These are phyloP conservation scores for Coemansia sp. DNA, from an alignment of 192 early-diverging fungal species.

Conservation along the genomic window DNA sequence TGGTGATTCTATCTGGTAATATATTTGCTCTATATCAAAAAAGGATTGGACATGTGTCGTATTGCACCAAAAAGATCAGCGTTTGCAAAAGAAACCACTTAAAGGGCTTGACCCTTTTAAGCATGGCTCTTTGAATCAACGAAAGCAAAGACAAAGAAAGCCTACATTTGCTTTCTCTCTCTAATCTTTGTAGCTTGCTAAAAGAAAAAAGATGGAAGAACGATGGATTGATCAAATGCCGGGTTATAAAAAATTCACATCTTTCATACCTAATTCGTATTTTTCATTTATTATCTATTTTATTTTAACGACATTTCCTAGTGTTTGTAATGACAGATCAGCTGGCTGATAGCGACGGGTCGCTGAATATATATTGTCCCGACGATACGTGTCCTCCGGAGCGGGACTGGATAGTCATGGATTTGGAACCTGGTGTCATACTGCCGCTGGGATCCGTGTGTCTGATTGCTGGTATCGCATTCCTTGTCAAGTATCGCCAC, in stretches of 20 bases:
- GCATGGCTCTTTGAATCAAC: background rate
- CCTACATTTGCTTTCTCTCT: background rate
- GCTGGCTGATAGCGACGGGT: background rate
- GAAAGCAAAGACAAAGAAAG: background rate
- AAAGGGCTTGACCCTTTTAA: background rate
- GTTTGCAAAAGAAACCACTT: background rate
- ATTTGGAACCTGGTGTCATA: background rate
- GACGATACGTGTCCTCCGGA: conserved; percentile 2
- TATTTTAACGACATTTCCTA: conserved; percentile 2
- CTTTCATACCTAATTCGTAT: background rate
- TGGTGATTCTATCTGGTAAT: too few relatives aligned
- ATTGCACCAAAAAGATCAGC: background rate
- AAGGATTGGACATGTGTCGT: background rate
- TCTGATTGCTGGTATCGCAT: background rate
- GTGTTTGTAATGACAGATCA: background rate
- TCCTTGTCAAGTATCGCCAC: background rate
- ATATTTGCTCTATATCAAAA: too few relatives aligned
- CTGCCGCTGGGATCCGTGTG: background rate
- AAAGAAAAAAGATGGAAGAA: background rate
- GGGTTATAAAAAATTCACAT: background rate
- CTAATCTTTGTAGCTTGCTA: background rate
- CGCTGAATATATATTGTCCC: background rate
- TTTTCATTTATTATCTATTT: background rate
- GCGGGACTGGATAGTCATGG: conserved; percentile 1
- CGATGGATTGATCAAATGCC: background rate